Percentiles rank a stretch among this genome's conserved stretches.
Conservation (phyloP, 140 eudicot genomes). For the Bidens hawaiensis region DNA sequence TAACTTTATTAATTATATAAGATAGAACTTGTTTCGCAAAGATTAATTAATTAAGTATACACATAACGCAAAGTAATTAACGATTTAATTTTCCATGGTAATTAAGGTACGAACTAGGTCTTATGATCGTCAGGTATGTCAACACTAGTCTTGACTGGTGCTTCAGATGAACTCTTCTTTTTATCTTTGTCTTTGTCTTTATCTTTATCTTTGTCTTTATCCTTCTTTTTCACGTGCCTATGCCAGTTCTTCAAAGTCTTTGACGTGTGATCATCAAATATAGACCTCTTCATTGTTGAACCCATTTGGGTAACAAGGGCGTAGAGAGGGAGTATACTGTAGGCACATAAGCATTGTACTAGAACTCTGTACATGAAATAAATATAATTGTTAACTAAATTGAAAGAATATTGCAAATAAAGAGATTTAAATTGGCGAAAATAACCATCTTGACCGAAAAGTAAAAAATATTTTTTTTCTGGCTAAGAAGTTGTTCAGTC, state of each 20-base stretch:
- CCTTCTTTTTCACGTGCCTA: conserved; percentile 56
- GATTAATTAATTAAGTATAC: not conserved
- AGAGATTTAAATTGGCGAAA: not conserved
- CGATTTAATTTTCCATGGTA: too few relatives aligned
- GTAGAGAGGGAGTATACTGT: conserved; percentile 65
- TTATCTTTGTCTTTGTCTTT: too few relatives aligned
- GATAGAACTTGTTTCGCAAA: not conserved
- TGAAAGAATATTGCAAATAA: not conserved
- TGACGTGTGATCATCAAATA: conserved; percentile 82
- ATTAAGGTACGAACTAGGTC: not conserved
- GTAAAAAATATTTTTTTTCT: too few relatives aligned
- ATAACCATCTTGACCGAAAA: too few relatives aligned
- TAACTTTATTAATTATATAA: too few relatives aligned
- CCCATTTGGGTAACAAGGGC: conserved; percentile 94
- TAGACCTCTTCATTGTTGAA: conserved; percentile 80
- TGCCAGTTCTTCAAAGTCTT: conserved; percentile 79
- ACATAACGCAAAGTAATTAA: too few relatives aligned
- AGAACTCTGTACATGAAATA: conserved; percentile 22
- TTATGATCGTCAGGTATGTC: not conserved
- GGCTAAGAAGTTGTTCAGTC: too few relatives aligned
- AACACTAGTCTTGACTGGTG: conserved; percentile 22
- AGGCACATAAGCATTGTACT: conserved; percentile 51
- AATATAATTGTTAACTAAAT: not conserved
- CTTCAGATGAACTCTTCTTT: conserved; percentile 17
- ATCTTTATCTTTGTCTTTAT: conserved; percentile 10